Conservation (phyloP, 495 filamentous ascomycete species). For the Daldinia decipiens region DNA sequence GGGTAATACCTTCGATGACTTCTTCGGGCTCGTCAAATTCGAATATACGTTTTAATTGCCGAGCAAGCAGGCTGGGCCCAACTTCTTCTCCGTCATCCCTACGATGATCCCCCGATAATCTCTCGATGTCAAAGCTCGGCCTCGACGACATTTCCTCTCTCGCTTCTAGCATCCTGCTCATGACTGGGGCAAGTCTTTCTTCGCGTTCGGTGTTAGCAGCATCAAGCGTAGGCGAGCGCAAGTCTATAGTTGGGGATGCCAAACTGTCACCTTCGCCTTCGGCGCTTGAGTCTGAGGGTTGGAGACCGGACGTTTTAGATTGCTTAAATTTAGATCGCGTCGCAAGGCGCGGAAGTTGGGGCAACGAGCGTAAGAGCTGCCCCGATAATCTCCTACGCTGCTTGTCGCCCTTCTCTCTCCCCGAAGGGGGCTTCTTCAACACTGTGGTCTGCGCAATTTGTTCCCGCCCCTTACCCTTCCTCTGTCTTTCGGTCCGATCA, state of each 20-base stretch:
- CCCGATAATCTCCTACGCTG: conserved; percentile 70
- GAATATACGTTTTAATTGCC: conserved; percentile 87
- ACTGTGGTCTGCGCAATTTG: conserved; percentile 53
- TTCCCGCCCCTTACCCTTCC: conserved; percentile 33
- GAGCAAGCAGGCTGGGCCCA: conserved; percentile 65
- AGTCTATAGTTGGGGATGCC: conserved; percentile 20
- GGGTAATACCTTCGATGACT: conserved; percentile 73
- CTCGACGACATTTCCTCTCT: conserved; percentile 69
- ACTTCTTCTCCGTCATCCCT: conserved; percentile 50
- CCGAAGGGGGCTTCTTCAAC: conserved; percentile 41
- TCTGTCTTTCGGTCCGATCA: conserved; percentile 39
- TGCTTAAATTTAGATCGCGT: conserved; percentile 52
- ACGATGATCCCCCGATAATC: conserved; percentile 51
- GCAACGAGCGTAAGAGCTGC: conserved; percentile 67
- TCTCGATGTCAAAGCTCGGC: conserved; percentile 63
- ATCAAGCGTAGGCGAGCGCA: conserved; percentile 40
- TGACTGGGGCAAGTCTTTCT: conserved; percentile 68
- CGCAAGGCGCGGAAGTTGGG: conserved; percentile 56
- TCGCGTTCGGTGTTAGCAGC: conserved; percentile 46
- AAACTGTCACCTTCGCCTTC: conserved; percentile 29
- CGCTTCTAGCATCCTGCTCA: conserved; percentile 88
- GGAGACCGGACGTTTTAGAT: conserved; percentile 41
- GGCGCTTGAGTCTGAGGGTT: conserved; percentile 28
- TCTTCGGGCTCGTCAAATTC: conserved; percentile 83
- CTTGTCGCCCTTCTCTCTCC: conserved; percentile 47